phyloP scores from a whole-genome alignment of 345 rosid species.

The Ricinus communis region DNA sequence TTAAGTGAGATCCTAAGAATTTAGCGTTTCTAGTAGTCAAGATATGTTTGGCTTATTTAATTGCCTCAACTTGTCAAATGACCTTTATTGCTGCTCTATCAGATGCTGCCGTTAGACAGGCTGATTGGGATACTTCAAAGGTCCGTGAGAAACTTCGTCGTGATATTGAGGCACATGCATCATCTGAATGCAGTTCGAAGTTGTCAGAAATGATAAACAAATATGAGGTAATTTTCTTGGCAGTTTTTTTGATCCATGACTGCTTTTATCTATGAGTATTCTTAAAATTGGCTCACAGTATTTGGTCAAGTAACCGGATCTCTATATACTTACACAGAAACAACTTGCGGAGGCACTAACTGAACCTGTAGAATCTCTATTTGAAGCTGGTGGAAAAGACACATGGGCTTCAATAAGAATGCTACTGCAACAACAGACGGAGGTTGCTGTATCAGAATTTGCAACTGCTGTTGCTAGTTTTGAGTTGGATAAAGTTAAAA shows the following conservation, averaged over 20 bases:
- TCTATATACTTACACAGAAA: slow-evolving; percentile 44
- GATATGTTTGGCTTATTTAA: too few relatives aligned
- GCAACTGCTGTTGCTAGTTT: slow-evolving; percentile 48
- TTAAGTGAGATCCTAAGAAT: too few relatives aligned
- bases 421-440: slow-evolving; percentile 64
- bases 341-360: slow-evolving; percentile 46
- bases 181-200: slow-evolving; percentile 46
- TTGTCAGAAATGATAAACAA: slow-evolving; percentile 50
- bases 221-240: slow-evolving; percentile 48
- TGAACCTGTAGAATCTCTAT: slow-evolving; percentile 55
- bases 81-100: slow-evolving; percentile 12
- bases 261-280: slow-evolving; percentile 6
- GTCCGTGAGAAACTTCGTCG: slow-evolving; percentile 56
- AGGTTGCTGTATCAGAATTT: slow-evolving; percentile 48
- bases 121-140: slow-evolving; percentile 66
- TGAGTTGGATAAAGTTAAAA: slow-evolving; percentile 47
- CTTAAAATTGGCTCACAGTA: neutral
- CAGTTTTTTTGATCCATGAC: neutral
- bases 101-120: slow-evolving; percentile 62
- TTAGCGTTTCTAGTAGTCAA: too few relatives aligned
- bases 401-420: slow-evolving; percentile 67
- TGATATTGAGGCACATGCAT: slow-evolving; percentile 53
- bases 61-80: neutral
- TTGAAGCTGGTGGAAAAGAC: slow-evolving; percentile 56
- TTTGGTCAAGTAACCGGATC: slow-evolving; percentile 8